Evolutionary conservation across 768 basidiomycete species (phyloP), one percentile per base, ranked within the genome.

Genomic region (Boletus huronensis): DNA sequence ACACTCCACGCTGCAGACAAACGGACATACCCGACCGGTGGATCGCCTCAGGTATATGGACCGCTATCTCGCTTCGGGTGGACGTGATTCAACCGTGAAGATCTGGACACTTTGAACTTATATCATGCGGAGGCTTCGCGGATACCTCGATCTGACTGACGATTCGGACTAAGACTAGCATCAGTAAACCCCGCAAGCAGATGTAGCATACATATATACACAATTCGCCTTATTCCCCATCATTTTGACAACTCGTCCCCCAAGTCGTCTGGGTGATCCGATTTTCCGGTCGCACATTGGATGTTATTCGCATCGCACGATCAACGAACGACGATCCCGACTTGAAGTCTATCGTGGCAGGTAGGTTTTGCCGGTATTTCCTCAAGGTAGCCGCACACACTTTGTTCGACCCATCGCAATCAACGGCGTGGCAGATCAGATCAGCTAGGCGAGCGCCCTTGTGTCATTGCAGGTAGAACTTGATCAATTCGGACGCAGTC

Each of bases 1-100:
- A 64, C 87, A 93, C 56, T 89, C 92, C 11, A 82, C 87, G 26
- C 72, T 99, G 43, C 70, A 80, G 41, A 92, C 88, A 6, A 98
- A 98, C 67, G 97, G 97, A n/a, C 97, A 99, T 70, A 90, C 82
- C 17, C 84, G 82, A 57, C 95, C 96, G 0, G 88, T 87, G 28
- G 91, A 94, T 72, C 82, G 81, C 59, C 75, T 98, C 58, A 82
- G 97, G 45, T 98, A 96, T 73, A 96, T 97, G 87, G 97, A 98
- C 71, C 85, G 88, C 45, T 99, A 97, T 72, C 77, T 98, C 43
- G 86, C 91, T 28, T 90, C 90, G 9, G 97, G 97, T 32, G 93
- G 87, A 47, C 82, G 88, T 48, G 97, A 98, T 72, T 77, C 89
- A 19, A 76, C 79, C 46, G 80, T 96, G 60, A 97, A 95, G 75